Conservation (phyloP, 179 eudicot species). For the Beta corolliflora region DNA sequence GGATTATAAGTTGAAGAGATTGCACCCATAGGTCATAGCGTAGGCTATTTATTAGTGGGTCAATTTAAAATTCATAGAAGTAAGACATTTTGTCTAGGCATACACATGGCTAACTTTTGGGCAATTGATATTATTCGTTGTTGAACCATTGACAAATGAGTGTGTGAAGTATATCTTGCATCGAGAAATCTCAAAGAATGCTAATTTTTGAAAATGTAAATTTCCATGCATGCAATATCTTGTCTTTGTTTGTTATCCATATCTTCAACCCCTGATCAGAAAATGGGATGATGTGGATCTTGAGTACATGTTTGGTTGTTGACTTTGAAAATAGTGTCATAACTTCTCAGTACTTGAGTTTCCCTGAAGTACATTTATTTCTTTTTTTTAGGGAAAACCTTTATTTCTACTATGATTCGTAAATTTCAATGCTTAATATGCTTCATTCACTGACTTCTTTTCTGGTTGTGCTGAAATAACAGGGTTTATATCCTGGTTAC, state of each 20-base stretch:
- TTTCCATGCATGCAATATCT: not conserved
- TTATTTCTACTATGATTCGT: no score
- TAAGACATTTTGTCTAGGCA: no score
- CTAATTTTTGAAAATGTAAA: no score
- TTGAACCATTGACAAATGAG: not conserved
- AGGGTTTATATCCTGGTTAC: slow-evolving; percentile 99
- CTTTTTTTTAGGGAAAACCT: not conserved
- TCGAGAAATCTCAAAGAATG: no score
- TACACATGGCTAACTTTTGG: not conserved
- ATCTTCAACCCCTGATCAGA: no score
- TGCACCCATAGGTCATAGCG: no score
- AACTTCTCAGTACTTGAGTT: not conserved
- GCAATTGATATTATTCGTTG: not conserved
- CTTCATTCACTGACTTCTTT: slow-evolving; percentile 1
- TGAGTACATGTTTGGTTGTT: not conserved
- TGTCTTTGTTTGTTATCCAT: not conserved
- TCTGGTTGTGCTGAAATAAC: slow-evolving; percentile 23
- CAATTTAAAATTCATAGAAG: no score
- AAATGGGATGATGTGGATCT: not conserved
- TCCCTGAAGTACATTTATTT: not conserved
- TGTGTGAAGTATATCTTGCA: not conserved
- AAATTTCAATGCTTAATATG: not conserved
- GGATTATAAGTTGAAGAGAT: no score
- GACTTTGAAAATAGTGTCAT: not conserved
- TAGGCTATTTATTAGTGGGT: no score